Conservation (phyloP, 2,329 filamentous ascomycete species). For the Hymenotorrendiella dingleyae region DNA sequence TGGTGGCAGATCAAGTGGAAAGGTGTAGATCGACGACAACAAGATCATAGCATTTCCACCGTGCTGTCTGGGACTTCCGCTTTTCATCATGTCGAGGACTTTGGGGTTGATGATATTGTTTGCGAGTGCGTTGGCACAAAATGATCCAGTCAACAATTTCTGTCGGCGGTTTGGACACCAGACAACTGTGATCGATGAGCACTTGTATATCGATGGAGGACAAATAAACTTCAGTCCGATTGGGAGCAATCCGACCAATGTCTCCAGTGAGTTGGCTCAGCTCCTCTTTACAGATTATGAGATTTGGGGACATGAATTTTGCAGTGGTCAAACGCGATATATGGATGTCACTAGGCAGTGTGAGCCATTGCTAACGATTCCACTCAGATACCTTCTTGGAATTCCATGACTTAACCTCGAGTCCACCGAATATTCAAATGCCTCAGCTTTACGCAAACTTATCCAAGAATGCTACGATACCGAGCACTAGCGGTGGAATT, state of each 20-base stretch:
- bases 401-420: constrained; percentile 49
- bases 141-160: constrained; percentile 49
- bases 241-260: constrained; percentile 42
- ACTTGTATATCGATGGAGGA: constrained; percentile 58
- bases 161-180: constrained; percentile 53
- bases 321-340: not conserved
- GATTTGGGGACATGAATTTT: not conserved
- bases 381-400: constrained; percentile 45
- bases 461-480: constrained; percentile 53
- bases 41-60: not conserved
- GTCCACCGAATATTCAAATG: constrained; percentile 33
- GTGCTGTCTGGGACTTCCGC: not conserved
- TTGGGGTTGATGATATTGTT: constrained; percentile 11
- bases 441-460: constrained; percentile 52
- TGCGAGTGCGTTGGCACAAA: constrained; percentile 30
- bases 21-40: not conserved
- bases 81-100: constrained; percentile 1
- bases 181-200: constrained; percentile 51
- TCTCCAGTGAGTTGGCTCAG: constrained; percentile 47
- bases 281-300: not conserved
- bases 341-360: not conserved
- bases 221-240: constrained; percentile 49
- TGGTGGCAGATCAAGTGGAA: not conserved
- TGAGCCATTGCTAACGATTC: not conserved
- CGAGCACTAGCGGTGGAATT: constrained; percentile 41